Base-by-base conservation (phyloP, 495 filamentous ascomycete species). In the Glonium stellatum region DNA sequence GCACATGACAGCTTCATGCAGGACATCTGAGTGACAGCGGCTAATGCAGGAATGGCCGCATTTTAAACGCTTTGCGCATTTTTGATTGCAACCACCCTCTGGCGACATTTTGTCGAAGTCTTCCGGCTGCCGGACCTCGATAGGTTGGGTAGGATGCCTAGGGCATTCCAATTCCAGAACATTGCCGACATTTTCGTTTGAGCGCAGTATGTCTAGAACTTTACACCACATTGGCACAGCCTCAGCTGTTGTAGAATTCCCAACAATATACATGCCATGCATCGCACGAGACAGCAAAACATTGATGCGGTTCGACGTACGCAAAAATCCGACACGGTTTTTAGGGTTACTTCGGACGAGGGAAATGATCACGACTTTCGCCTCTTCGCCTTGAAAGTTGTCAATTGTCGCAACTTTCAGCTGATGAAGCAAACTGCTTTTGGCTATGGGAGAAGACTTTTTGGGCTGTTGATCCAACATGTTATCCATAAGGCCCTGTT, bases 201-300 rank as follows among this genome's bases (percentile, higher is more conserved):
- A 4, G 35, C 36, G 59, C 4, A 92, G 58, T 15, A 86, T 82
- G 0, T 70, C 59, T 21, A 87, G 66, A 8, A 92, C 80, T 2
- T 85, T 57, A 0, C 65, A 71, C 88, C 88, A 93, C 86, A 92
- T 91, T 0, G 65, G 57, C 4, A 90, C 76, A 41, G 73, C 67
- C 1, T 41, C 57, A 13, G 77, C 84, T 0, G 87, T 84, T 31
- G 75, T 66, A 1, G 81, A 69, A 66, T 91, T 89, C n/a, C 89
- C 87, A 46, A 92, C 83, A 50, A 93, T 81, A 67, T 89, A 93
- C 84, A 92, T 87, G 5, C 89, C 87, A 66, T 93, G 82, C 66
- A 84, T 75, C 8, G 87, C 88, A 8, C 88, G 58, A 73, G n/a
- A n/a, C 22, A 91, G 71, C 0, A 90, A 74, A 0, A 92, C 88